Evolutionary conservation across 768 basidiomycete genomes (phyloP).

Genomic region (Infundibulicybe gibba): DNA sequence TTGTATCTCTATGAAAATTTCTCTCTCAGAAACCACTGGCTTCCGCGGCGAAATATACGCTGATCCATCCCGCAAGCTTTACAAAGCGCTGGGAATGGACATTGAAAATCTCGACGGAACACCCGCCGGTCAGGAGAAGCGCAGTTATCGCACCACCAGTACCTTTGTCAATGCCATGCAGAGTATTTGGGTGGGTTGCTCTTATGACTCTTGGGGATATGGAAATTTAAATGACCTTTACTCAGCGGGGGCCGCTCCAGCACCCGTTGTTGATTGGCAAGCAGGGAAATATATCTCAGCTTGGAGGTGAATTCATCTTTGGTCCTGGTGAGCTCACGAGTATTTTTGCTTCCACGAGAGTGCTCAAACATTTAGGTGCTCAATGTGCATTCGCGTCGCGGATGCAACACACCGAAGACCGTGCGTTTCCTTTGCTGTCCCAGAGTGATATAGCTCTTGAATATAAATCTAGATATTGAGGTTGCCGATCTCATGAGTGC

Average conservation of each 20-base stretch:
- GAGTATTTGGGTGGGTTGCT: constrained; percentile 42
- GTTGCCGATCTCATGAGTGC: constrained; percentile 43
- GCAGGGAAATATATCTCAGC: constrained; percentile 57
- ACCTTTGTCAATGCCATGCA: constrained; percentile 23
- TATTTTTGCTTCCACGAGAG: too few species aligned
- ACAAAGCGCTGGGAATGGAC: constrained; percentile 58
- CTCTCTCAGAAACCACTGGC: constrained; percentile 35
- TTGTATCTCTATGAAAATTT: not conserved
- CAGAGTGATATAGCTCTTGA: not conserved
- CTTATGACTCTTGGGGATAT: too few species aligned
- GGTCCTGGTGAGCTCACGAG: constrained; percentile 39
- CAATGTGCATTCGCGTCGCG: constrained; percentile 48
- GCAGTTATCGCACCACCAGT: constrained; percentile 40
- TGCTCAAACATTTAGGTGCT: constrained; percentile 25
- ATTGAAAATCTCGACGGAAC: constrained; percentile 41
- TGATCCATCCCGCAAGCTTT: constrained; percentile 59
- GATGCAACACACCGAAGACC: constrained; percentile 64
- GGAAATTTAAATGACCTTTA: too few species aligned
- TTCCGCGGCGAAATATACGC: constrained; percentile 55
- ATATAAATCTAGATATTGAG: constrained; percentile 35
- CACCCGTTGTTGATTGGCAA: constrained; percentile 49
- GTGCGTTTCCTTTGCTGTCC: constrained; percentile 25
- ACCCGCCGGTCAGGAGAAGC: constrained; percentile 38
- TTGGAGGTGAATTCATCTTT: constrained; percentile 63
- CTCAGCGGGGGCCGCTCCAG: constrained; percentile 15